Base-by-base conservation (phyloP, 2,329 filamentous ascomycete species). In the Fusarium coffeatum region DNA sequence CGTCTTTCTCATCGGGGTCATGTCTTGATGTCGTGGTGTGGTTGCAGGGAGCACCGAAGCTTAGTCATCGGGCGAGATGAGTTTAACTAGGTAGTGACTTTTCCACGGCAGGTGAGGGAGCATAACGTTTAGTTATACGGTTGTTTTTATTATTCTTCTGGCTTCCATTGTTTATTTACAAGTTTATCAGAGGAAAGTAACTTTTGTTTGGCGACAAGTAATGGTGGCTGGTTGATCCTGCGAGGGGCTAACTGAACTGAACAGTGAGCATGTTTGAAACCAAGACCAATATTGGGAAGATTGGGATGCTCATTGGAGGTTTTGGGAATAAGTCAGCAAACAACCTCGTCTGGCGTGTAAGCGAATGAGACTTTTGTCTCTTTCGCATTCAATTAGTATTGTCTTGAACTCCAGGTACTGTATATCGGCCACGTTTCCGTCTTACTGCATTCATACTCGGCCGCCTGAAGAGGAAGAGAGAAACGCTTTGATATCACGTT, bases 11-110 rank as follows among this genome's bases (percentile, higher is more conserved):
- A 57, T 68, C 56, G 55, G 64, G 63, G 67, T 74, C 59, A 68
- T 69, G 59, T 74, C 68, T 70, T 62, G 71, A 75, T 69, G 72
- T 72, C 55, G 51, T 72, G 64, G 70, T 64, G 73, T 74, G 67
- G 73, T 75, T 50, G 59, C 62, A 72, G 63, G 54, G 59, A 67
- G 57, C 43, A 28, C 37, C 7, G 28, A 23, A 12, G 73, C 73
- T 75, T 73, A 75, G 73, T 75, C 73, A 75, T 70, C 59, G 11
- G 6, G 6, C 20, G 30, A 30, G 15, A 11, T 43, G 48, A 34
- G 46, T 49, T 43, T 20, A 53, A 30, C 61, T 20, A 13, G 23
- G 23, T 23, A 23, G 61, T 60, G 49, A 55, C 48, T 55, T 40
- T 41, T 18, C 22, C 23, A 13, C 27, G 42, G 34, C 41, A n/a